A percentile compares a stretch with the other conserved stretches of the same genome.
phyloP scores from a whole-genome alignment of 2,329 filamentous ascomycete genomes.

The Xylariales sp. region DNA sequence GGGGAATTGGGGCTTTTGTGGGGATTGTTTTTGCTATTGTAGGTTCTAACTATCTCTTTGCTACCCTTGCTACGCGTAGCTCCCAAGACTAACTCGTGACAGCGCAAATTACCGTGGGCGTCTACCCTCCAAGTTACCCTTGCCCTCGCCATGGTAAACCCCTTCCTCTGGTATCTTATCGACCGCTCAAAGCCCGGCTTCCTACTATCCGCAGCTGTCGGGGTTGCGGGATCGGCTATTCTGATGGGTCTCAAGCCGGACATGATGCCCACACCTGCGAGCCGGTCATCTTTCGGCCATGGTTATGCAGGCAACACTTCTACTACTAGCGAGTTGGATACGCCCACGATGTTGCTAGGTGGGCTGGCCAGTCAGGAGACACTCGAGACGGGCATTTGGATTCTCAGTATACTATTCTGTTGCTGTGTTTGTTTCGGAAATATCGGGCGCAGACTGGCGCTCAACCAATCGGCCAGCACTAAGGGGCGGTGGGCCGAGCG shows the following conservation, averaged over 20 bases:
- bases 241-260: constrained; percentile 73
- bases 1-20: constrained; percentile 56
- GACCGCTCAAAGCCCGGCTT: constrained; percentile 86
- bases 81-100: constrained; percentile 9
- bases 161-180: constrained; percentile 92
- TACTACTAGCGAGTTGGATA: constrained; percentile 19
- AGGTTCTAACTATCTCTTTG: constrained; percentile 33
- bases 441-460: constrained; percentile 76
- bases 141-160: constrained; percentile 85
- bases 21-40: constrained; percentile 70
- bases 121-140: constrained; percentile 91
- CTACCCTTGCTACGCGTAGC: not conserved
- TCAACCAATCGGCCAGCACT: constrained; percentile 37
- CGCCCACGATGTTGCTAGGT: constrained; percentile 36
- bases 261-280: constrained; percentile 66
- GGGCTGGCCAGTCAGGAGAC: constrained; percentile 58
- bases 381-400: constrained; percentile 76
- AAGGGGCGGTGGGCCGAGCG: constrained; percentile 38
- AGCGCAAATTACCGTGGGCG: constrained; percentile 89
- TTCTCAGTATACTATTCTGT: constrained; percentile 89
- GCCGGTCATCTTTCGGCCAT: constrained; percentile 24
- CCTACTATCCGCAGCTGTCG: constrained; percentile 69
- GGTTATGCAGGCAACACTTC: constrained; percentile 20
- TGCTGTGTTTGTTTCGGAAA: constrained; percentile 95
- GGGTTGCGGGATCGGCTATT: constrained; percentile 67